Percentiles rank a stretch among this genome's conserved stretches.
These are phyloP conservation scores for Cocos nucifera DNA, from an alignment of 176 grass and related monocot species.

Conservation along the genomic window DNA sequence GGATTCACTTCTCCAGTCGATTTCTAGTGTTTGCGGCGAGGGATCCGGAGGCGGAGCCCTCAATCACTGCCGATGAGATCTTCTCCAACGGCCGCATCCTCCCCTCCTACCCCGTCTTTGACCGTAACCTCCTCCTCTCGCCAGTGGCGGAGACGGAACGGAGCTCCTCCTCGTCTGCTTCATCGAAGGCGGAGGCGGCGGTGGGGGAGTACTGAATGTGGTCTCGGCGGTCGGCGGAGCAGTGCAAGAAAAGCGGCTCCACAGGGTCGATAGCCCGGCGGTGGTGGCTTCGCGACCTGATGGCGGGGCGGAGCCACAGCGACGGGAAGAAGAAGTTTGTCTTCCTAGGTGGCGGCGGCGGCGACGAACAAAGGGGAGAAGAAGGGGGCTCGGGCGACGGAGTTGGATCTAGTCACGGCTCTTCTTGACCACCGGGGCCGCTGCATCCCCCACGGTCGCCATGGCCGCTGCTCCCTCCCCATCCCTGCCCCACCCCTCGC, in stretches of 20 bases:
- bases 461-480: no score
- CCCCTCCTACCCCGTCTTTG: slow-evolving; percentile 7
- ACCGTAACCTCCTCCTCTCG: neutral
- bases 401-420: slow-evolving; percentile 11
- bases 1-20: neutral
- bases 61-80: slow-evolving; percentile 10
- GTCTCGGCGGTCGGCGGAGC: neutral
- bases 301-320: slow-evolving; percentile 17
- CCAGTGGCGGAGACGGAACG: neutral
- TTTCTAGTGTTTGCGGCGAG: neutral
- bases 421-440: slow-evolving; percentile 3
- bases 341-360: neutral
- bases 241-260: slow-evolving; percentile 17
- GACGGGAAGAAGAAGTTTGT: slow-evolving; percentile 21
- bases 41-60: neutral
- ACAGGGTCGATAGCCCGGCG: neutral
- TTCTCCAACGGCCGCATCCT: slow-evolving; percentile 14
- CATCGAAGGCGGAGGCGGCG: neutral
- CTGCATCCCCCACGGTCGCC: no score
- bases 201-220: slow-evolving; percentile 6
- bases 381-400: neutral
- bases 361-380: slow-evolving; percentile 1
- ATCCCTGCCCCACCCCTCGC: no score
- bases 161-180: neutral
- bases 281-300: slow-evolving; percentile 16